Evolutionary conservation across 108 stramenopile species (phyloP).

Genomic region (Fistulifera solaris): DNA sequence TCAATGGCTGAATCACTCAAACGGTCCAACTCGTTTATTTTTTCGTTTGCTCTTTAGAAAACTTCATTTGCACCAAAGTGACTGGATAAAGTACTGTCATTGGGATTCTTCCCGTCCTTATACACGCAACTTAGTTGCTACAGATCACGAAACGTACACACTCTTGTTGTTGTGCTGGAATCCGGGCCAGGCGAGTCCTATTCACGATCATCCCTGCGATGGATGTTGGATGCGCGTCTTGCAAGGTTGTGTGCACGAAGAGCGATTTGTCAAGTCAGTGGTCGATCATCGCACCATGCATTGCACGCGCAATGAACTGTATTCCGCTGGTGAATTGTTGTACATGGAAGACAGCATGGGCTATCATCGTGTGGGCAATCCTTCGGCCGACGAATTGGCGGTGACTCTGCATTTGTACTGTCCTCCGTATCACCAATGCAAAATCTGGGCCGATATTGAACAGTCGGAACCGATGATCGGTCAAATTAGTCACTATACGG

Average conservation of each 20-base stretch:
- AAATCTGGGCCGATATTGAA: slow-evolving; percentile 39
- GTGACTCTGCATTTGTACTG: slow-evolving; percentile 84
- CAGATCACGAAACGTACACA: slow-evolving; percentile 71
- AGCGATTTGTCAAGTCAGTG: slow-evolving; percentile 31
- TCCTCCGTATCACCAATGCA: slow-evolving; percentile 76
- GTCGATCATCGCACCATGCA: slow-evolving; percentile 19
- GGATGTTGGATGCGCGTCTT: slow-evolving; percentile 82
- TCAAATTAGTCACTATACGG: too few relatives aligned
- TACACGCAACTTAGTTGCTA: slow-evolving; percentile 79
- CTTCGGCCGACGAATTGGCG: slow-evolving; percentile 22
- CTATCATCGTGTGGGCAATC: slow-evolving; percentile 84
- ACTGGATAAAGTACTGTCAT: not conserved
- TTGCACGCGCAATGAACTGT: slow-evolving; percentile 26
- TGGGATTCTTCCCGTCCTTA: slow-evolving; percentile 19
- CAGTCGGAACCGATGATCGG: too few relatives aligned
- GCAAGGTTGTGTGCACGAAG: slow-evolving; percentile 52
- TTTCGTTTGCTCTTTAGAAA: not conserved
- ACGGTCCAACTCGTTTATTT: not conserved
- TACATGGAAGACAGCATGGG: slow-evolving; percentile 79
- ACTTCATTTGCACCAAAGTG: not conserved
- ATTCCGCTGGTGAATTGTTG: slow-evolving; percentile 33
- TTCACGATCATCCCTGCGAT: slow-evolving; percentile 82
- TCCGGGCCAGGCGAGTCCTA: slow-evolving; percentile 54
- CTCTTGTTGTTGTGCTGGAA: slow-evolving; percentile 89
- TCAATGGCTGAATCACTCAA: not conserved